phyloP scores from a whole-genome alignment of 2,329 filamentous ascomycete genomes.

The Botryotinia convoluta region DNA sequence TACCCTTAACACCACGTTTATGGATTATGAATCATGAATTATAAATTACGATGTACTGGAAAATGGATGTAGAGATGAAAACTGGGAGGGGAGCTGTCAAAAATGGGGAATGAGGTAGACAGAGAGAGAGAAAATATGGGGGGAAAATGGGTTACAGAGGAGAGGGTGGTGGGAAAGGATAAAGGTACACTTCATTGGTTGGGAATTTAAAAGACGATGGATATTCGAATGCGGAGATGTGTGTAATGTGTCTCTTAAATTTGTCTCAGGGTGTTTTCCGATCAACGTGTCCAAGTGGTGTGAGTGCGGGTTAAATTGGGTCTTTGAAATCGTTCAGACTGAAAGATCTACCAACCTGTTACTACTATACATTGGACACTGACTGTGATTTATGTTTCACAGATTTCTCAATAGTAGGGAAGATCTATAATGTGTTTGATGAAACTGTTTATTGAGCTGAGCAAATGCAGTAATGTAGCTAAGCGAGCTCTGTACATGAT shows the following conservation, averaged over 20 bases:
- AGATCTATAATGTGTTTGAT: neutral
- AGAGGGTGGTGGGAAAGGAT: neutral
- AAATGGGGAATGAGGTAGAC: too few species aligned
- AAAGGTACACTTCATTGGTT: neutral
- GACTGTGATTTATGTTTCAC: neutral
- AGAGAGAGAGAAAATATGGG: too few species aligned
- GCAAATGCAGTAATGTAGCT: neutral
- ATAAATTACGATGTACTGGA: too few species aligned
- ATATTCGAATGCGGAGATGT: neutral
- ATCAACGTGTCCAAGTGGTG: neutral
- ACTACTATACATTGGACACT: neutral
- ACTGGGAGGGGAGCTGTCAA: too few species aligned
- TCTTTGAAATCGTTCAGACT: neutral
- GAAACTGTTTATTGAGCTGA: neutral
- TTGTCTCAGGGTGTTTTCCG: neutral
- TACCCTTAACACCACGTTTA: too few species aligned
- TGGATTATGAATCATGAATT: too few species aligned
- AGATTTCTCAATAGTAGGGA: neutral
- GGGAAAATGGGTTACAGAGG: too few species aligned
- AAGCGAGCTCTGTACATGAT: neutral
- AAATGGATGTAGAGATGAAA: too few species aligned
- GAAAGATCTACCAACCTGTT: neutral
- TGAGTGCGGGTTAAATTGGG: neutral
- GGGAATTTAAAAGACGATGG: neutral
- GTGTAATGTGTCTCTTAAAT: neutral